Evolutionary conservation across 108 stramenopile genomes (phyloP).

Genomic region (Poteriospumella lacustris): DNA sequence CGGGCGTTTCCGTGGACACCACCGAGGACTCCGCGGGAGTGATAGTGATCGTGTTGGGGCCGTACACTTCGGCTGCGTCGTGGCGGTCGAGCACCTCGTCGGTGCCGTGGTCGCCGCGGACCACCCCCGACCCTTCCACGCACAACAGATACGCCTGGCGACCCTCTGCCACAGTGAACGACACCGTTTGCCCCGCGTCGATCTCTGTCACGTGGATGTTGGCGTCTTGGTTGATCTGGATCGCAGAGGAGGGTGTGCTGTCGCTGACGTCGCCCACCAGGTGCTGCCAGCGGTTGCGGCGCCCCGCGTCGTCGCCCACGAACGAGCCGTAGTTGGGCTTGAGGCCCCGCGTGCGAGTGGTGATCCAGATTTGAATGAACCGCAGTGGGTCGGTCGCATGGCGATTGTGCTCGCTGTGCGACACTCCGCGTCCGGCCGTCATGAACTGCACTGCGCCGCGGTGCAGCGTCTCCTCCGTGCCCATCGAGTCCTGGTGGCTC

Average conservation of each 20-base stretch:
- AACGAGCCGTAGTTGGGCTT: conserved; percentile 63
- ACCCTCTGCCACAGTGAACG: conserved; percentile 31
- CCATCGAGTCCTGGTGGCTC: conserved; percentile 67
- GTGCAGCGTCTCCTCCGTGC: conserved; percentile 62
- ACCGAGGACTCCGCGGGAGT: not conserved
- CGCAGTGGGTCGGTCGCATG: conserved; percentile 53
- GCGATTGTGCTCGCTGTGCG: conserved; percentile 63
- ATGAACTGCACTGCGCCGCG: conserved; percentile 76
- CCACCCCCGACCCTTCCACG: too few relatives aligned
- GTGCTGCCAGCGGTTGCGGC: conserved; percentile 57
- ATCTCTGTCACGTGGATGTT: conserved; percentile 61
- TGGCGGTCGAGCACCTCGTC: not conserved
- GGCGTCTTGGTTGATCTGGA: conserved; percentile 63
- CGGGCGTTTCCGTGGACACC: too few relatives aligned
- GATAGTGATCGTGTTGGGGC: not conserved
- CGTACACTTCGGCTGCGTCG: conserved; percentile 27
- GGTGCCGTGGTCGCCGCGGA: conserved; percentile 41
- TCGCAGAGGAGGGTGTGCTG: conserved; percentile 39
- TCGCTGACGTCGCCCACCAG: conserved; percentile 55
- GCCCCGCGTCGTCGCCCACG: conserved; percentile 30
- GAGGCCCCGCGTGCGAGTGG: conserved; percentile 49
- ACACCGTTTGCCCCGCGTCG: conserved; percentile 40
- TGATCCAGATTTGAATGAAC: conserved; percentile 76
- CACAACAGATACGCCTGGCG: conserved; percentile 67
- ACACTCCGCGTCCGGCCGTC: conserved; percentile 67